phyloP scores from a whole-genome alignment of 176 grass and related monocot genomes.

The Areca catechu region DNA sequence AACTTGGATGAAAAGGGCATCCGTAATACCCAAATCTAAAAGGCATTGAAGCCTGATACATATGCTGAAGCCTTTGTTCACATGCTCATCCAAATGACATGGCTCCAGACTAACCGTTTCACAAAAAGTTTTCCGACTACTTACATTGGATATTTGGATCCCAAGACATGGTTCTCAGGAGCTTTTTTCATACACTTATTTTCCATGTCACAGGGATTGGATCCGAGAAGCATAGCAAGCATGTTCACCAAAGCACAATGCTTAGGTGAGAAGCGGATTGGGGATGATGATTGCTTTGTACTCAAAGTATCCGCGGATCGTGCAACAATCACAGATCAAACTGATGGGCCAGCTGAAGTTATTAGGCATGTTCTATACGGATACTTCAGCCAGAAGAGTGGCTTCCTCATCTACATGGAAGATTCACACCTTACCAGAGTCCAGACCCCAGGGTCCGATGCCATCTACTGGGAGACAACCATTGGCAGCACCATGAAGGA shows the following conservation, averaged over 20 bases:
- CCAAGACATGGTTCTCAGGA: no score
- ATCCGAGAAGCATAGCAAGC: constrained; percentile 29
- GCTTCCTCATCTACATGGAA: constrained; percentile 32
- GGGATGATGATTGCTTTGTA: constrained; percentile 39
- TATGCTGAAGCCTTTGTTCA: no score
- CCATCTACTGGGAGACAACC: constrained; percentile 44
- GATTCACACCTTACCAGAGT: constrained; percentile 33
- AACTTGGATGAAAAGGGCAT: no score
- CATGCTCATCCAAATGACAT: no score
- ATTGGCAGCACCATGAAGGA: constrained; percentile 28
- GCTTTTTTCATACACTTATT: not conserved
- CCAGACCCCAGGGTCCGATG: constrained; percentile 22
- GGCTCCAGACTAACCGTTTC: no score
- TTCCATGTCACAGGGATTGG: constrained; percentile 25
- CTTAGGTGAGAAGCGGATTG: constrained; percentile 32
- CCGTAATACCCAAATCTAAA: no score
- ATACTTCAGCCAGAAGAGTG: constrained; percentile 42
- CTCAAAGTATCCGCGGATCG: constrained; percentile 25
- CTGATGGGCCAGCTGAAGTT: constrained; percentile 26
- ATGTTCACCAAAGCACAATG: constrained; percentile 30
- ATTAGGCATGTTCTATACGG: constrained; percentile 35
- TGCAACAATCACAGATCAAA: constrained; percentile 17
- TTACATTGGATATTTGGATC: no score
- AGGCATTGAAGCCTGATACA: no score
- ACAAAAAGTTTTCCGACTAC: no score